Base-by-base conservation (phyloP, 345 rosid species). In the Sonneratia caseolaris region DNA sequence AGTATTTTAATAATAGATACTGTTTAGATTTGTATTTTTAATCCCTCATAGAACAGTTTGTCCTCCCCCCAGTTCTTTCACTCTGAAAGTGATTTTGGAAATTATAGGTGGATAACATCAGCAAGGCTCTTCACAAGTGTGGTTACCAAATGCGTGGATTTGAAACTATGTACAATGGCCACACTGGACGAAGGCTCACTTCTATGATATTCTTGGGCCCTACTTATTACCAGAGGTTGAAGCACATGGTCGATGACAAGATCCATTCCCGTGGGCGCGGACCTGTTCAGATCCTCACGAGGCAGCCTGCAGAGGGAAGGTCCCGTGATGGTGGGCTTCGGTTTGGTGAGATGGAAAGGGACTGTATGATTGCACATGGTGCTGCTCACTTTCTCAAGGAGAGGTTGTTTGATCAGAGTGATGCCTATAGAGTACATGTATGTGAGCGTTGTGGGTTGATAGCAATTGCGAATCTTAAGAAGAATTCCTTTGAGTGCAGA, bases 231-330 rank as follows among this genome's bases (percentile, higher is more conserved):
- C 99, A 95, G 76, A 86, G 99, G 73, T 68, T 95, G 79, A 95
- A 95, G 81, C 99, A 92, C 69, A 95, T 95, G 99, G 99, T 95
- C 19, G 97, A 95, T 73, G 97, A 95, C 82, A 92, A 95, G 85
- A 95, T 92, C 76, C 97, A 92, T 83, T 95, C 97, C 15, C 97
- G 99, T 75, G 99, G 97, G 72, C 81, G 99, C 70, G 99, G 99
- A 8, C 99, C 97, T 3, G 97, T 92, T 56, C 99, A 95, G 75
- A 95, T 92, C 73, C 86, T 95, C 51, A 92, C 97, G 0, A 86
- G 97, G 84, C 99, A 95, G 76, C 99, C 99, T 69, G 99, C 97
- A 1, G 99, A 92, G 79, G 99, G 99, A n/a, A 83, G 97, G 49
- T 92, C 97, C 6, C 97, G 99, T 74, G 96, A 95, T 73, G 99